Evolutionary conservation across 495 filamentous ascomycete genomes (phyloP).

Genomic region (Talaromyces adpressus): DNA sequence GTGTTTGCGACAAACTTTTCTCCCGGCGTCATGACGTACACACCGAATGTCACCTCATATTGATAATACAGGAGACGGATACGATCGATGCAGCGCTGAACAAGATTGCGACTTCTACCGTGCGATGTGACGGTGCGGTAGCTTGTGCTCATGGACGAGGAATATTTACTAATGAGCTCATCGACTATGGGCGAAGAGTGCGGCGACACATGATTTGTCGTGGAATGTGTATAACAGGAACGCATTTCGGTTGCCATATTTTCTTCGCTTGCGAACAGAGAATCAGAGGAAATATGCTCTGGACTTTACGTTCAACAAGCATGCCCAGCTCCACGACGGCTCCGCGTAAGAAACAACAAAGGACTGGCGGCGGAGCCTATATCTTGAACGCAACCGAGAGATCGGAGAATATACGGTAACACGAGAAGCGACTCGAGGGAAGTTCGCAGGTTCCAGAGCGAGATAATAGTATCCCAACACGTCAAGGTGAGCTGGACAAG

Average conservation of each 20-base stretch:
- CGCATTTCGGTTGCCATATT: constrained; percentile 32
- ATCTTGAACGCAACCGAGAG: neutral
- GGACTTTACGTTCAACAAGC: neutral
- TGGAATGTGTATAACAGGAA: constrained; percentile 30
- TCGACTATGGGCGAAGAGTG: constrained; percentile 29
- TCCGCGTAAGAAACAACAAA: neutral
- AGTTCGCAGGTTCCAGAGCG: neutral
- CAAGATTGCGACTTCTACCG: constrained; percentile 17
- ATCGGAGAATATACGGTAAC: neutral
- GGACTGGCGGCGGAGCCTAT: neutral
- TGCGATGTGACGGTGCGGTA: constrained; percentile 9
- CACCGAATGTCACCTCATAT: constrained; percentile 66
- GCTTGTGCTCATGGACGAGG: constrained; percentile 22
- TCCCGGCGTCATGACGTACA: constrained; percentile 65
- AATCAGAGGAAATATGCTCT: neutral
- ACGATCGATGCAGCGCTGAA: constrained; percentile 39
- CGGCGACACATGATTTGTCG: constrained; percentile 23
- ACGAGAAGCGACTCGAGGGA: neutral
- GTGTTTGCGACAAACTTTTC: constrained; percentile 64
- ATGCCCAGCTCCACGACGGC: neutral
- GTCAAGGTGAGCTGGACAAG: neutral
- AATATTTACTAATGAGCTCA: constrained; percentile 31
- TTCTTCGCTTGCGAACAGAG: neutral
- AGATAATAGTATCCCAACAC: neutral
- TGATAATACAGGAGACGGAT: constrained; percentile 64